Conservation (phyloP, 192 early-diverging fungal genomes). For the Coemansia sp. region DNA sequence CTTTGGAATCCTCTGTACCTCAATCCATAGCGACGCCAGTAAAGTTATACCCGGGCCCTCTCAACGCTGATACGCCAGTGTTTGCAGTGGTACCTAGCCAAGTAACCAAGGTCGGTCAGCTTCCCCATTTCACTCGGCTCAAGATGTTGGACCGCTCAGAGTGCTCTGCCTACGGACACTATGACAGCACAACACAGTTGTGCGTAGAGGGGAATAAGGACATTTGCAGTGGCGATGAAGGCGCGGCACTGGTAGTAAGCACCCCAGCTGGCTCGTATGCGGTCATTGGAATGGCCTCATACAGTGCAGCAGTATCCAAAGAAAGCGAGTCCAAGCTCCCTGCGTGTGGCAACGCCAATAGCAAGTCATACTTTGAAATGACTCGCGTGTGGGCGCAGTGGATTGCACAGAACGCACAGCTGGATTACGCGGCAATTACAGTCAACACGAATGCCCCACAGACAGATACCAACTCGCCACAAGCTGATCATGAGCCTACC, state of each 20-base stretch:
- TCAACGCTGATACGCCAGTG: not conserved
- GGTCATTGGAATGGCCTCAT: slow-evolving; percentile 22
- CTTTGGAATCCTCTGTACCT: slow-evolving; percentile 19
- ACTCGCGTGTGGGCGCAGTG: slow-evolving; percentile 18
- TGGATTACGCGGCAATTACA: slow-evolving; percentile 12
- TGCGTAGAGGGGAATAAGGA: slow-evolving; percentile 1
- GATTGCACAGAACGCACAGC: slow-evolving; percentile 7
- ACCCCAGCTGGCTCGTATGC: not conserved
- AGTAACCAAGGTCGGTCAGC: not conserved
- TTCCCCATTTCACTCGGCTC: not conserved
- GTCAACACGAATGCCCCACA: not conserved
- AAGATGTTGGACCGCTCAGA: not conserved
- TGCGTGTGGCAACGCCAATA: not conserved
- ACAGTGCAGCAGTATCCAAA: not conserved
- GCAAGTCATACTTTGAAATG: slow-evolving; percentile 18
- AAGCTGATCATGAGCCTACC: not conserved
- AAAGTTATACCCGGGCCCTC: slow-evolving; percentile 5
- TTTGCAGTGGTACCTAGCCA: not conserved
- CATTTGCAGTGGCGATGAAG: slow-evolving; percentile 25
- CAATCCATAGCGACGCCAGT: slow-evolving; percentile 9
- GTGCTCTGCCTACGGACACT: slow-evolving; percentile 11
- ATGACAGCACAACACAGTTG: slow-evolving; percentile 17
- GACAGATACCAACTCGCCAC: not conserved
- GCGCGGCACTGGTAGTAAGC: slow-evolving; percentile 23
- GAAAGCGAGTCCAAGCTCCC: not conserved